Conservation (phyloP, 139 green algal species). For the Eudorina sp. region DNA sequence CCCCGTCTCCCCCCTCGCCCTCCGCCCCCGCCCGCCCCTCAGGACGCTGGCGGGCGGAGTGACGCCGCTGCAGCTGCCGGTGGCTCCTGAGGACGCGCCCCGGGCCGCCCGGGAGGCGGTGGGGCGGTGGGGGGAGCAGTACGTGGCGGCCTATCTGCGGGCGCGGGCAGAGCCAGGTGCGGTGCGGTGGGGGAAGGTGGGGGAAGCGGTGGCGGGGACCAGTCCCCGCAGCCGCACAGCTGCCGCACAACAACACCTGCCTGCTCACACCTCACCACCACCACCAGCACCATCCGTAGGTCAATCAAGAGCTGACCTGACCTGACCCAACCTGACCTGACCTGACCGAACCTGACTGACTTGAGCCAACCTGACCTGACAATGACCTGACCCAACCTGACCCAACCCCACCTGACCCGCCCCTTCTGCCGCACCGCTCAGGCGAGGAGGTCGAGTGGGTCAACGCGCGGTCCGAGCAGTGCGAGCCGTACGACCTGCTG, state of each 20-base stretch:
- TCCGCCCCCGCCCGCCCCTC: neutral
- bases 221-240: too few relatives aligned
- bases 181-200: neutral
- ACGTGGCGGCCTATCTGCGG: slow-evolving; percentile 26
- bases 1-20: neutral
- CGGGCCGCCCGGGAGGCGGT: slow-evolving; percentile 34
- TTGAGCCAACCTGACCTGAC: too few relatives aligned
- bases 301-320: too few relatives aligned
- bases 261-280: neutral
- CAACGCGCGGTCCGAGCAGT: slow-evolving; percentile 44
- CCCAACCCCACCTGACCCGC: too few relatives aligned
- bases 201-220: neutral
- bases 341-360: too few relatives aligned
- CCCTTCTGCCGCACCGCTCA: neutral
- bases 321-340: too few relatives aligned
- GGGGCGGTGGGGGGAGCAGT: slow-evolving; percentile 49
- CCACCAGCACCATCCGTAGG: too few relatives aligned
- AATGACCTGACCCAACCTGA: too few relatives aligned
- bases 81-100: neutral
- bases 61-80: slow-evolving; percentile 19
- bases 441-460: slow-evolving; percentile 48
- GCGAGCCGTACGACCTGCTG: slow-evolving; percentile 45
- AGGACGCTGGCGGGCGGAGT: neutral
- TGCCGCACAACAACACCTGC: too few relatives aligned
- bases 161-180: neutral